phyloP scores from a whole-genome alignment of 345 rosid species.

The Euclidium syriacum region DNA sequence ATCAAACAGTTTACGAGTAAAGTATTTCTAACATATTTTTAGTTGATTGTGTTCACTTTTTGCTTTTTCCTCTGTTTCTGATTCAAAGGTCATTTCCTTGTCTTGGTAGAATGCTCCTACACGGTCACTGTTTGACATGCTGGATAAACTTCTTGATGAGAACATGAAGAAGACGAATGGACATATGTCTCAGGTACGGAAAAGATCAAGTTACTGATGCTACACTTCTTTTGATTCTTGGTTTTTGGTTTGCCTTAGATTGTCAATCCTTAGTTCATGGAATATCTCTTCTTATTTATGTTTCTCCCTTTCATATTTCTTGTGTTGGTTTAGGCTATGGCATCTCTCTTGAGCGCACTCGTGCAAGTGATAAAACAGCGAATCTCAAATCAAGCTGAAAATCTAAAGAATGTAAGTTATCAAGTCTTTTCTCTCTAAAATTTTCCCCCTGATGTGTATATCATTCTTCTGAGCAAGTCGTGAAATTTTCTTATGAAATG shows the following conservation, averaged over 20 bases:
- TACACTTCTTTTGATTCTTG: constrained; percentile 7
- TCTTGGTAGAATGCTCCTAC: constrained; percentile 65
- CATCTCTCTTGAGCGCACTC: constrained; percentile 54
- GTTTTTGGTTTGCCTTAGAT: not conserved
- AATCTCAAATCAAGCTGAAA: constrained; percentile 66
- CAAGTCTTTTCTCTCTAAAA: constrained; percentile 9
- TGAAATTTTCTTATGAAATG: constrained; percentile 19
- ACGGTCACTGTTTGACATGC: constrained; percentile 54
- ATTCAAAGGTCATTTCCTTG: constrained; percentile 18
- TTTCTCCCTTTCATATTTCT: not conserved
- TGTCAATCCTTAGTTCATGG: constrained; percentile 6
- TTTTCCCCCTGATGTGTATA: constrained; percentile 2
- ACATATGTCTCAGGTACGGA: constrained; percentile 64
- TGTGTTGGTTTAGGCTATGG: constrained; percentile 39
- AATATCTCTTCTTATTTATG: constrained; percentile 13
- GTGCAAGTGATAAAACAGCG: constrained; percentile 66
- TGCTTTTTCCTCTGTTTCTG: constrained; percentile 13
- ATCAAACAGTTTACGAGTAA: constrained; percentile 65
- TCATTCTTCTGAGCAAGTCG: constrained; percentile 18
- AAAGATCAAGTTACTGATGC: constrained; percentile 12
- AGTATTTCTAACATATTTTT: constrained; percentile 18
- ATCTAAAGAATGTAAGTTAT: constrained; percentile 58
- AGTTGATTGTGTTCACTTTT: not conserved
- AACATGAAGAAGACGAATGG: constrained; percentile 60
- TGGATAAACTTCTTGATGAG: constrained; percentile 65